These are phyloP conservation scores for Fusarium foetens DNA, from an alignment of 2,329 filamentous ascomycete species.

Conservation along the genomic window DNA sequence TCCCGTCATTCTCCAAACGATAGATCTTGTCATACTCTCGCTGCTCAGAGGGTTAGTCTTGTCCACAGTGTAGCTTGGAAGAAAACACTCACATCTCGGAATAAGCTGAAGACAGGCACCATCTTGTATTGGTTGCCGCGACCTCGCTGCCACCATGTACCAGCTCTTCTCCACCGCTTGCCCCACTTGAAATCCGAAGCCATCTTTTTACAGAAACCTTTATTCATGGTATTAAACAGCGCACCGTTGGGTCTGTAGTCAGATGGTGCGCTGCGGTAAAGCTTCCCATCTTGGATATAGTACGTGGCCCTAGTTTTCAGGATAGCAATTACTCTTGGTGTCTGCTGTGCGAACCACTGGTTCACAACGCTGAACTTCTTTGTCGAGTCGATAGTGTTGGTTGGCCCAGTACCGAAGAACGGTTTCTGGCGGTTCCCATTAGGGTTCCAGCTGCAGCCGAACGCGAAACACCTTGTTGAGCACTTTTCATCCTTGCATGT, in stretches of 20 bases:
- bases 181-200: background rate
- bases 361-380: conserved; percentile 72
- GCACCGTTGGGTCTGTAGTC: background rate
- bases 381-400: conserved; percentile 66
- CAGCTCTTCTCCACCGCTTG: background rate
- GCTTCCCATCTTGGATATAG: conserved; percentile 64
- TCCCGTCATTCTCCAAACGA: background rate
- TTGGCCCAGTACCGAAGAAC: conserved; percentile 68
- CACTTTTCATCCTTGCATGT: conserved; percentile 62
- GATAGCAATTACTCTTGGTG: background rate
- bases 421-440: conserved; percentile 64
- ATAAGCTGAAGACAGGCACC: background rate
- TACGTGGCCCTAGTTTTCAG: conserved; percentile 60
- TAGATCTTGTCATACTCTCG: background rate
- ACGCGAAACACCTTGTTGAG: conserved; percentile 70
- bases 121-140: background rate
- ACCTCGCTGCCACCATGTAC: background rate
- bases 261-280: background rate
- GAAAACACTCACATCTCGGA: background rate
- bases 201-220: background rate
- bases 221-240: background rate
- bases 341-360: conserved; percentile 65
- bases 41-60: background rate
- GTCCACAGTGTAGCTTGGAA: background rate
- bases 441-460: conserved; percentile 76